Evolutionary conservation across 192 early-diverging fungal genomes (phyloP), one percentile per base, ranked within the genome.

Genomic region (Backusella luteola): DNA sequence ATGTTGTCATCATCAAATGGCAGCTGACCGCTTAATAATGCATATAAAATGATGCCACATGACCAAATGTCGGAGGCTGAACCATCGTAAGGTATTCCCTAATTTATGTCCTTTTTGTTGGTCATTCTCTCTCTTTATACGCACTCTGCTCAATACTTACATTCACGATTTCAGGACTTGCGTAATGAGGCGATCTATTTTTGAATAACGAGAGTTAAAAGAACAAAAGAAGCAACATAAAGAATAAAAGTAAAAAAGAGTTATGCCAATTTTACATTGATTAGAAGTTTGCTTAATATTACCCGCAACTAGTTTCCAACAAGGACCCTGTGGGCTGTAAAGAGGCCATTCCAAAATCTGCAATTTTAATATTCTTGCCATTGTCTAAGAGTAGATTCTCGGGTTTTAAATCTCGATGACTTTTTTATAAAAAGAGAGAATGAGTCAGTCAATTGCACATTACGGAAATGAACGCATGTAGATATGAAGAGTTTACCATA

Each of bases 331-430:
- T 39, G 9, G 87, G 81, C 39, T 82, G 81, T 36, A 82, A 67
- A 2, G 81, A 82, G 17, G 97, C 95, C 75, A 98, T 84, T 2
- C 97, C 98, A 88, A 99, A 99, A 82, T 99, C 98, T 29, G 94
- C 91, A 72, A 99, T 93, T 88, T 96, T 99, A 63, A 89, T 89
- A 69, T 85, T 79, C 12, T 82, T 63, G 6, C 83, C 84, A 66
- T 76, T 81, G 53, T 88, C 87, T 12, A 90, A 73, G 5, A 89
- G 66, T 34, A 94, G 85, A 74, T 93, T 94, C 70, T 94, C 94
- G 0, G 93, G 93, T 82, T 99, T 99, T 23, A 99, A 83, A 80
- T 99, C 98, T 21, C 98, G 91, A 81, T 99, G 98, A 8, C 81
- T 82, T 44, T 44, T 44, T 44, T 29, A 17, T 21, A 39, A 6